A percentile compares a stretch with the other conserved stretches of the same genome.
Conservation (phyloP, 83 land plant species). For the Picea engelmannii region DNA sequence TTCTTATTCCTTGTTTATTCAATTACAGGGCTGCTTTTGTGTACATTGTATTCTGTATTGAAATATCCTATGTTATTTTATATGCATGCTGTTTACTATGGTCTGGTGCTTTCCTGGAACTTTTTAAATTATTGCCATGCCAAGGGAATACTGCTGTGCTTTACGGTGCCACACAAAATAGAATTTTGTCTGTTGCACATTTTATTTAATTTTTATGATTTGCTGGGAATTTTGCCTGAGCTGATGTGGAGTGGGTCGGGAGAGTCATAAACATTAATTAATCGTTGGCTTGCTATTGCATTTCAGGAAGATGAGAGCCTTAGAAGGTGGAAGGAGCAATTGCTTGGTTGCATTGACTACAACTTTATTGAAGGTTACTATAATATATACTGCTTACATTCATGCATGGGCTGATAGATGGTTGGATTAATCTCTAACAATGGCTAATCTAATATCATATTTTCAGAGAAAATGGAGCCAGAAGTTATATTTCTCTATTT, state of each 20-base stretch:
- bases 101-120: not conserved
- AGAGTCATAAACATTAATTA: not conserved
- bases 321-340: conserved; percentile 21
- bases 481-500: conserved; percentile 62
- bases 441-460: not conserved
- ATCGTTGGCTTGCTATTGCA: not conserved
- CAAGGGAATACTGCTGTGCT: not conserved
- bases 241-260: not conserved
- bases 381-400: not conserved
- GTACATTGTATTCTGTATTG: not conserved
- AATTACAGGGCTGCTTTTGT: not conserved
- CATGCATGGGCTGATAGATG: not conserved
- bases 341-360: conserved; percentile 10
- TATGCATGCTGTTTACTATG: not conserved
- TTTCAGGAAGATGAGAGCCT: conserved; percentile 19
- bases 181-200: not conserved
- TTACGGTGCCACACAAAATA: not conserved
- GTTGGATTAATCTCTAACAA: not conserved
- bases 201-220: conserved; percentile 2
- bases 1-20: not conserved
- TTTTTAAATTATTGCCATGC: not conserved
- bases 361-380: conserved; percentile 10
- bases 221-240: not conserved
- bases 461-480: conserved; percentile 62
- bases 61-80: not conserved